phyloP scores from a whole-genome alignment of 768 basidiomycete genomes.

The Rhodosporidiobolus sp. region DNA sequence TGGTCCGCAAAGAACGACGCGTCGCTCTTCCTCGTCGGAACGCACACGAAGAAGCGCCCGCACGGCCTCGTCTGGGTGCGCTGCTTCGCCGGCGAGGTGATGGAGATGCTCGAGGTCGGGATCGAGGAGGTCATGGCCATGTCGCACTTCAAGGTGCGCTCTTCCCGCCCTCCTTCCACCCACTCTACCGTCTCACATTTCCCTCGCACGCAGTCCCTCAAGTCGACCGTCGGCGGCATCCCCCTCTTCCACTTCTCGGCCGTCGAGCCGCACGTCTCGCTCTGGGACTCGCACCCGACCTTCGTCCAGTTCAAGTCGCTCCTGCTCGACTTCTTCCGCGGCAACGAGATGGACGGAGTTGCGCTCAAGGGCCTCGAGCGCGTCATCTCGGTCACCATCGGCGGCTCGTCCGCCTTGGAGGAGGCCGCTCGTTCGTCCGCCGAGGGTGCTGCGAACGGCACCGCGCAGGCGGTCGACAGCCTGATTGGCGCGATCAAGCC shows the following conservation, averaged over 20 bases:
- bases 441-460: constrained; percentile 24
- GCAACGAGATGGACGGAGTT: constrained; percentile 74
- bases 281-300: constrained; percentile 91
- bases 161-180: neutral
- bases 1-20: constrained; percentile 94
- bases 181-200: neutral
- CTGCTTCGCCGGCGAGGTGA: constrained; percentile 76
- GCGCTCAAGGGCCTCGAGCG: constrained; percentile 80
- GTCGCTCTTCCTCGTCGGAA: constrained; percentile 80
- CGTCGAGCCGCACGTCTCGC: constrained; percentile 57
- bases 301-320: constrained; percentile 88
- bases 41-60: constrained; percentile 91
- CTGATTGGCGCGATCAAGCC: constrained; percentile 17
- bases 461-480: constrained; percentile 27
- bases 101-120: constrained; percentile 95
- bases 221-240: constrained; percentile 82
- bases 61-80: constrained; percentile 78
- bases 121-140: constrained; percentile 77
- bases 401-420: constrained; percentile 59
- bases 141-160: constrained; percentile 73
- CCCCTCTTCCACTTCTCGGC: constrained; percentile 88
- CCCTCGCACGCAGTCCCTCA: constrained; percentile 63
- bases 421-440: constrained; percentile 5
- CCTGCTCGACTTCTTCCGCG: constrained; percentile 83
- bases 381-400: constrained; percentile 76